Base-by-base conservation (phyloP, 495 filamentous ascomycete species). In the Evernia prunastri region DNA sequence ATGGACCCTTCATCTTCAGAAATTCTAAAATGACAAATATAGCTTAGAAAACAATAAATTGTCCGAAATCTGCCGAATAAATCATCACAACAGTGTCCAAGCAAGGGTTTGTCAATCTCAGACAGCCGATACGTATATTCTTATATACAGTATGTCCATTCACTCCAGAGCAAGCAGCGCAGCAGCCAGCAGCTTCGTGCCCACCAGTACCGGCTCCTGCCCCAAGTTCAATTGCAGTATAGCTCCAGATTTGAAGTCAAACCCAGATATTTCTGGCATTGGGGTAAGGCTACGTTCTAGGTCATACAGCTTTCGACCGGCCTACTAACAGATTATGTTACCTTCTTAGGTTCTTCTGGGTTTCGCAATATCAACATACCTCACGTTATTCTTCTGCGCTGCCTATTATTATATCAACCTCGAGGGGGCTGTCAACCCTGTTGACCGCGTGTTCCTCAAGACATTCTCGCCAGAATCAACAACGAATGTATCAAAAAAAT, bases 281-380 rank as follows among this genome's bases (percentile, higher is more conserved):
- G 29, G 54, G 35, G 54, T 57, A 57, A 36, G 54, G 1, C 29
- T 25, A 7, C 8, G 8, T 23, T 27, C 23, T 3, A 8, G 4
- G 11, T 49, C 45, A 11, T 4, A 27, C 4, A 1, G 3, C 4
- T 8, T 13, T 49, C 6, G 7, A 23, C 23, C 23, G 10, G n/a
- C 12, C 3, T 49, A 8, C 54, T 35, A 9, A n/a, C 18, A 20
- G 18, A 18, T 13, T 7, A 10, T 57, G 11, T 2, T 29, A 33
- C 18, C 1, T 1, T 17, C 10, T 1, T 35, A 66, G 64, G 64
- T 57, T n/a, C 59, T 66, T 15, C 31, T 61, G n/a, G 59, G 45
- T 11, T 66, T 66, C 23, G 59, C 27, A 23, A 29, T 39, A 12
- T 61, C 59, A n/a, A 59, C 47, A 6, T 66, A 61, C 31, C 49